Evolutionary conservation across 768 basidiomycete genomes (phyloP), one percentile per base, ranked within the genome.

Genomic region (Exidia glandulosa): DNA sequence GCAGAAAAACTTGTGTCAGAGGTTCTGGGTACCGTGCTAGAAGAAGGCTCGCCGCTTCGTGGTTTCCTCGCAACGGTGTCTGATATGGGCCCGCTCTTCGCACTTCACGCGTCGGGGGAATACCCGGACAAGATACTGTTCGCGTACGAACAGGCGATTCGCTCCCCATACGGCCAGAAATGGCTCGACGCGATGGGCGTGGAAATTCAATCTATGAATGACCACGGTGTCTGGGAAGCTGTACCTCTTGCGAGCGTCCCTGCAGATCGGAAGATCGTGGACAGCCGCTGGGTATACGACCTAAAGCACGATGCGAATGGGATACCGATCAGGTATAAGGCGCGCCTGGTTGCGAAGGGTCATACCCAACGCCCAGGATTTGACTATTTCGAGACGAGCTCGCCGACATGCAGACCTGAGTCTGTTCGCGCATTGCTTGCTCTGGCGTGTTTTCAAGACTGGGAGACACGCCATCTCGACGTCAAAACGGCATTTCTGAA

Each of bases 281-380:
- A 19, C 36, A 10, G 36, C 36, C 10, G 36, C 10, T 36, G 36
- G 36, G 36, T 36, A 9, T 36, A 10, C 36, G 36, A 36, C 36
- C 36, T 36, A 10, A 63, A 63, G 47, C 36, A 25, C 23, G 50
- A 62, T 36, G 58, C 16, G 13, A 29, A 37, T 6, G 41, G 63
- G 32, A 34, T 41, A 16, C 25, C 36, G 25, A 29, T 27, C 31
- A 9, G 54, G 36, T 45, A 50, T 55, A 63, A 63, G 30, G 60
- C 60, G 12, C 9, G 57, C 7, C 60, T 60, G 7, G 57, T 60
- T 7, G 63, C 61, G 2, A 52, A 54, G 48, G 64, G 64, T 2
- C 61, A 60, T 56, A 14, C 32, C 23, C 64, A 65, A 48, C 45
- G 47, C 14, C 58, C 57, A 16, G 61, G 61, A 13, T 4, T 57